Conservation (phyloP, 2,329 filamentous ascomycete genomes). For the Neonectria punicea region DNA sequence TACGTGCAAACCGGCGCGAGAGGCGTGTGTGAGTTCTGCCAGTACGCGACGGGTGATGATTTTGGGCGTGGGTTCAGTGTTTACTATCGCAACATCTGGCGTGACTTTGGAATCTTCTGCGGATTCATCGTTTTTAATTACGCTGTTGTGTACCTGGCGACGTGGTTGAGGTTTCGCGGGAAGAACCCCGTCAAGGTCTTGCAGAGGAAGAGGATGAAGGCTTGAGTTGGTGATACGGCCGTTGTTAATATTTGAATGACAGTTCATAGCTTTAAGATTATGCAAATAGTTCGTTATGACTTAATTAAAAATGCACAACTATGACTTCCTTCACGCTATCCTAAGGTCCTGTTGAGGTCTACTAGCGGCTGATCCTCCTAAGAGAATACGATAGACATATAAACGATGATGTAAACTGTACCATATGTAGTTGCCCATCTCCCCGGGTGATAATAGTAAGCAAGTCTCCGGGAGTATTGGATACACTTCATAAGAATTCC, state of each 20-base stretch:
- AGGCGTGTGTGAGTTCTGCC: slow-evolving; percentile 72
- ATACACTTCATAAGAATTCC: too few relatives aligned
- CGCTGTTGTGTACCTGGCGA: slow-evolving; percentile 50
- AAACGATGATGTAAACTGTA: too few relatives aligned
- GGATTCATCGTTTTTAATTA: slow-evolving; percentile 74
- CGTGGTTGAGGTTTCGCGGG: slow-evolving; percentile 52
- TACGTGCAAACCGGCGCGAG: slow-evolving; percentile 67
- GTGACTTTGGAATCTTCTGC: slow-evolving; percentile 73
- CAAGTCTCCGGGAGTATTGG: too few relatives aligned
- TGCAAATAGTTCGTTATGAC: background rate
- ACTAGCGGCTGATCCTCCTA: too few relatives aligned
- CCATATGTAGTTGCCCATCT: too few relatives aligned
- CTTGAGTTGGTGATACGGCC: background rate
- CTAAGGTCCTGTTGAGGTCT: too few relatives aligned
- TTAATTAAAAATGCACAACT: too few relatives aligned
- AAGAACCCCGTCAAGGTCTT: slow-evolving; percentile 52
- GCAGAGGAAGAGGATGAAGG: slow-evolving; percentile 32
- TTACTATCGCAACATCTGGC: slow-evolving; percentile 70
- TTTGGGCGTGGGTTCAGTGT: slow-evolving; percentile 70
- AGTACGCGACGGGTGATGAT: slow-evolving; percentile 68
- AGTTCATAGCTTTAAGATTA: background rate
- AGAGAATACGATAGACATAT: too few relatives aligned
- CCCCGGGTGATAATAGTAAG: too few relatives aligned
- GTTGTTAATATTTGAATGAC: background rate
- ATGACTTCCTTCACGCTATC: too few relatives aligned